Evolutionary conservation across 106 monocot species (phyloP).

Genomic region (Dendrobium nobile): DNA sequence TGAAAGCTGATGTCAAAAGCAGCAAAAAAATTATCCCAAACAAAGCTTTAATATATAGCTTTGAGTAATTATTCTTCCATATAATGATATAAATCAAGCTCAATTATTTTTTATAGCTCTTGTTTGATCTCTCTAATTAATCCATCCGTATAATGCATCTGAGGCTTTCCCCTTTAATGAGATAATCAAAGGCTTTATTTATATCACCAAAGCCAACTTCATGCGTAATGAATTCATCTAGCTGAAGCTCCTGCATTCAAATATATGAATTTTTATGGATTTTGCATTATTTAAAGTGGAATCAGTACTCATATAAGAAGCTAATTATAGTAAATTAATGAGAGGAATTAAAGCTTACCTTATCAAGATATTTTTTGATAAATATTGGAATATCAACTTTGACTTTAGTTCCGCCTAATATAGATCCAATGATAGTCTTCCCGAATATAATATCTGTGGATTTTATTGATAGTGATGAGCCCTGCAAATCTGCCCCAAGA

Average conservation of each 20-base stretch:
- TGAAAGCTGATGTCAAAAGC: too few relatives aligned
- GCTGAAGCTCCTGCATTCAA: constrained; percentile 36
- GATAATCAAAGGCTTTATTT: constrained; percentile 79
- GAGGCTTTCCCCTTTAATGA: constrained; percentile 57
- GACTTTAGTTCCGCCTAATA: constrained; percentile 72
- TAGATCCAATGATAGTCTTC: constrained; percentile 49
- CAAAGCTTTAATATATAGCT: too few relatives aligned
- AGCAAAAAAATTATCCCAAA: too few relatives aligned
- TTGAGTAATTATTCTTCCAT: too few relatives aligned
- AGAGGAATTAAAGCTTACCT: constrained; percentile 20
- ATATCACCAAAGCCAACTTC: constrained; percentile 60
- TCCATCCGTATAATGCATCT: constrained; percentile 79
- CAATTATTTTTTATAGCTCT: too few relatives aligned
- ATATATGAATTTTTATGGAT: neutral
- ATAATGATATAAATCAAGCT: too few relatives aligned
- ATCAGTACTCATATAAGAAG: too few relatives aligned
- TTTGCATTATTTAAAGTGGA: too few relatives aligned
- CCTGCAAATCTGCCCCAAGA: constrained; percentile 74
- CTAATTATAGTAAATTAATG: neutral
- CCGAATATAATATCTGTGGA: constrained; percentile 34
- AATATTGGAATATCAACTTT: constrained; percentile 70
- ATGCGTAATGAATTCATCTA: constrained; percentile 68
- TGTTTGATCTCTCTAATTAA: neutral
- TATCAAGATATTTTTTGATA: constrained; percentile 47
- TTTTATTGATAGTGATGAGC: constrained; percentile 31